A percentile compares a stretch with the other conserved stretches of the same genome.
These are phyloP conservation scores for Lichtheimia corymbifera DNA, from an alignment of 371 early-diverging fungal genomes.

Conservation along the genomic window DNA sequence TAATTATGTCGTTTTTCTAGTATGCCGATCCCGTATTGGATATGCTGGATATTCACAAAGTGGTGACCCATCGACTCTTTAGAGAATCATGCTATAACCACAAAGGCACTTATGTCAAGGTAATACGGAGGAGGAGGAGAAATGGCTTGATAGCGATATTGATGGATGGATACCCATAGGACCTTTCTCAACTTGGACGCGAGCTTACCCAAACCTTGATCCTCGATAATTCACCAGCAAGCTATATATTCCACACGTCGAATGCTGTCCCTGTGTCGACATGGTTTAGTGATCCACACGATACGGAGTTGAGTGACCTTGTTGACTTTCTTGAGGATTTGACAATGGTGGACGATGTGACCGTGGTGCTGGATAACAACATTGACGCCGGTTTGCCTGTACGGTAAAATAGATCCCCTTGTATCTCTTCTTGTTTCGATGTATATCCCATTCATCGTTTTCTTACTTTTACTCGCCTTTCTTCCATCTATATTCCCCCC, in stretches of 20 bases:
- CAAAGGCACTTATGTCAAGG: constrained; percentile 96
- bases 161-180: constrained; percentile 42
- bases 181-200: constrained; percentile 80
- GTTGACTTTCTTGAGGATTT: constrained; percentile 92
- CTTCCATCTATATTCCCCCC: no score
- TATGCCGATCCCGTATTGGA: constrained; percentile 97
- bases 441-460: constrained; percentile 3
- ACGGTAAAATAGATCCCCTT: neutral
- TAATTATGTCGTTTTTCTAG: constrained; percentile 40
- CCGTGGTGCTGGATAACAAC: constrained; percentile 68
- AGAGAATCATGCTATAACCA: constrained; percentile 95
- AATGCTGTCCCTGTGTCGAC: constrained; percentile 95
- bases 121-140: constrained; percentile 22
- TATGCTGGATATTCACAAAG: constrained; percentile 82
- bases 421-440: constrained; percentile 3
- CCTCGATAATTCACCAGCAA: constrained; percentile 91
- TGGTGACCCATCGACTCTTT: constrained; percentile 90
- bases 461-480: constrained; percentile 5
- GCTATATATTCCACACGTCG: constrained; percentile 90
- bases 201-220: constrained; percentile 78
- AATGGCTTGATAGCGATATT: neutral
- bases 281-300: constrained; percentile 96
- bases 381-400: constrained; percentile 4
- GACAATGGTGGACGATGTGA: constrained; percentile 85
- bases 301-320: constrained; percentile 90